A percentile compares a stretch with the other conserved stretches of the same genome.
Evolutionary conservation across 768 basidiomycete species (phyloP).

Genomic region (Clavulina sp.): DNA sequence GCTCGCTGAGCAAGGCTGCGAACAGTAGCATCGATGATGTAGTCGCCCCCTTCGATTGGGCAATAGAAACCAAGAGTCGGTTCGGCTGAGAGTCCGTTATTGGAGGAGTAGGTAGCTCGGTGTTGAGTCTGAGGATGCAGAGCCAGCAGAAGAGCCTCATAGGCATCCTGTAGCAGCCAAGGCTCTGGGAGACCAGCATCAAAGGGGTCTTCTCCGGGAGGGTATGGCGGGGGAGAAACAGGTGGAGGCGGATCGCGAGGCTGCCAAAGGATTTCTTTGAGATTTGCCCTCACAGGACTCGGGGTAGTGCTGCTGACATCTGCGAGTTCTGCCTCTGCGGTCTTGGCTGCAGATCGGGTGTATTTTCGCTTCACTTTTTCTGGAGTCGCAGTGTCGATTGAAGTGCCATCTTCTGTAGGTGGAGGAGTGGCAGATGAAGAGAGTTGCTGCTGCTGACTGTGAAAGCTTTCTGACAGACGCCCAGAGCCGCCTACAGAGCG

Average conservation of each 20-base stretch:
- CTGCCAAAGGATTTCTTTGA: neutral
- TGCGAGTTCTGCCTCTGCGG: neutral
- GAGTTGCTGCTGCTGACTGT: neutral
- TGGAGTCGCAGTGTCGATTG: neutral
- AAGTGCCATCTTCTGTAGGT: neutral
- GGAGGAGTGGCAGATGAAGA: neutral
- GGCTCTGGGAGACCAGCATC: constrained; percentile 37
- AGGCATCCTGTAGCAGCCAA: constrained; percentile 56
- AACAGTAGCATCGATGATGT: constrained; percentile 64
- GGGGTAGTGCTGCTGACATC: neutral
- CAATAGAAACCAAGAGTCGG: constrained; percentile 77
- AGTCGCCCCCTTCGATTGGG: constrained; percentile 76
- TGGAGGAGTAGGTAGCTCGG: constrained; percentile 41
- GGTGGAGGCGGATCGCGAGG: neutral
- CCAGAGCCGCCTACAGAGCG: neutral
- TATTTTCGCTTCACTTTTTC: neutral
- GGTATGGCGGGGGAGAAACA: neutral
- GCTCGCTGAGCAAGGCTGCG: constrained; percentile 55
- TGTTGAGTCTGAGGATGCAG: constrained; percentile 73
- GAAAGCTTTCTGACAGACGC: neutral
- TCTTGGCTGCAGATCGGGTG: neutral
- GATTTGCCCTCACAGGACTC: neutral
- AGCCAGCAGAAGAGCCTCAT: constrained; percentile 58
- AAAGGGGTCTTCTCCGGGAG: neutral
- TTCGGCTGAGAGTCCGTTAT: constrained; percentile 36